These are phyloP conservation scores for Crucibulum laeve DNA, from an alignment of 768 basidiomycete species.

Conservation along the genomic window DNA sequence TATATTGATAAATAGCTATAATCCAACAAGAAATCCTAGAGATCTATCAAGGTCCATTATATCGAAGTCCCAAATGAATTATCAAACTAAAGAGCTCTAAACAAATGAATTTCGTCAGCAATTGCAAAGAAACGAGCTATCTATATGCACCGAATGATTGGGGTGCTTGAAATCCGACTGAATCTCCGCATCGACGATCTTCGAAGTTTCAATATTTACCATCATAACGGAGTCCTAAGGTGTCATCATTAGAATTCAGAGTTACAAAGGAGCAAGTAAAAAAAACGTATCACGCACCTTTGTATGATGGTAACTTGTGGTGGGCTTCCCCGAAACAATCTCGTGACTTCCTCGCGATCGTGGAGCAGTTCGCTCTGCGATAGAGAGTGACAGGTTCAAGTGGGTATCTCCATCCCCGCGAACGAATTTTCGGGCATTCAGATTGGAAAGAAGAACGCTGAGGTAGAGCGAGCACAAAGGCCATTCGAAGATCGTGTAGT, in stretches of 20 bases:
- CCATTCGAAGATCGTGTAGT: constrained; percentile 17
- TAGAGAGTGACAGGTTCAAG: not conserved
- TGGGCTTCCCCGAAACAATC: not conserved
- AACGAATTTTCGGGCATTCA: constrained; percentile 19
- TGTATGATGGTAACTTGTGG: not conserved
- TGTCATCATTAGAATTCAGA: no score
- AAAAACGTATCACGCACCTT: not conserved
- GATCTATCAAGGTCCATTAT: no score
- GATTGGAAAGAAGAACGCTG: constrained; percentile 24
- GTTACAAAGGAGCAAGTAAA: no score
- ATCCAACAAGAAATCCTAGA: no score
- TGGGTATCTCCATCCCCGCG: not conserved
- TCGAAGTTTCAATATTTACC: not conserved
- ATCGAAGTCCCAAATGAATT: no score
- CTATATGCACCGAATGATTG: no score
- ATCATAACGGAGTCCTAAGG: not conserved
- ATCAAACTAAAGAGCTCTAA: no score
- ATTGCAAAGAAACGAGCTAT: no score
- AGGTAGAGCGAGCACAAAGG: constrained; percentile 27
- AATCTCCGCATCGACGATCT: no score
- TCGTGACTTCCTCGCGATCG: not conserved
- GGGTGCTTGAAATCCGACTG: no score
- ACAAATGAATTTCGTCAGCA: no score
- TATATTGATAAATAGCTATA: no score
- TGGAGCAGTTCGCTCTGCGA: not conserved